Conservation (phyloP, 139 green algal genomes). For the Penium margaritaceum region DNA sequence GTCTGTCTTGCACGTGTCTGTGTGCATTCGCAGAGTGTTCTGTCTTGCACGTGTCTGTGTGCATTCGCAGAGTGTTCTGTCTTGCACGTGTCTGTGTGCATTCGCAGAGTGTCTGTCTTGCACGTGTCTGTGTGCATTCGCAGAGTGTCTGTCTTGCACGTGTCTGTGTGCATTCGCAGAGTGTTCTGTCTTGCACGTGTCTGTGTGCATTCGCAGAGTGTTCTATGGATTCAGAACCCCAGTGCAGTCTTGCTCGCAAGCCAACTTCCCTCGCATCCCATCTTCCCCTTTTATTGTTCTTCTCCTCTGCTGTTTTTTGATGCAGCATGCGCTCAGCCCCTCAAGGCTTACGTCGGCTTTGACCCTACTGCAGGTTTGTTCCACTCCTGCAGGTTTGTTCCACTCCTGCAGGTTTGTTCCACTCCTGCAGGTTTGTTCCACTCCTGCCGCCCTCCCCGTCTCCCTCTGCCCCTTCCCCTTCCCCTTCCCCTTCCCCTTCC, state of each 20-base stretch:
- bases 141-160: too few relatives aligned
- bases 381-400: slow-evolving; percentile 16
- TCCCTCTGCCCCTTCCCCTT: background rate
- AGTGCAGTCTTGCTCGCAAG: background rate
- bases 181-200: too few relatives aligned
- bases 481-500: background rate
- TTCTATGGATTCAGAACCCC: too few relatives aligned
- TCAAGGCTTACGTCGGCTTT: slow-evolving; percentile 92
- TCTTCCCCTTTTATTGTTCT: background rate
- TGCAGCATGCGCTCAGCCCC: slow-evolving; percentile 15
- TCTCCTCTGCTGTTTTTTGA: slow-evolving; percentile 6
- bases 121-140: too few relatives aligned
- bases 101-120: too few relatives aligned
- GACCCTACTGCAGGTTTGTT: slow-evolving; percentile 89
- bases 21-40: too few relatives aligned
- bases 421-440: background rate
- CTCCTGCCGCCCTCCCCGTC: background rate
- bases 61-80: too few relatives aligned
- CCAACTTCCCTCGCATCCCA: background rate
- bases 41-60: too few relatives aligned
- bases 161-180: too few relatives aligned
- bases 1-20: too few relatives aligned
- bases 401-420: background rate
- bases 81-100: too few relatives aligned
- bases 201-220: too few relatives aligned